phyloP scores from a whole-genome alignment of 2,329 filamentous ascomycete species.

The Xylariaceae sp. region DNA sequence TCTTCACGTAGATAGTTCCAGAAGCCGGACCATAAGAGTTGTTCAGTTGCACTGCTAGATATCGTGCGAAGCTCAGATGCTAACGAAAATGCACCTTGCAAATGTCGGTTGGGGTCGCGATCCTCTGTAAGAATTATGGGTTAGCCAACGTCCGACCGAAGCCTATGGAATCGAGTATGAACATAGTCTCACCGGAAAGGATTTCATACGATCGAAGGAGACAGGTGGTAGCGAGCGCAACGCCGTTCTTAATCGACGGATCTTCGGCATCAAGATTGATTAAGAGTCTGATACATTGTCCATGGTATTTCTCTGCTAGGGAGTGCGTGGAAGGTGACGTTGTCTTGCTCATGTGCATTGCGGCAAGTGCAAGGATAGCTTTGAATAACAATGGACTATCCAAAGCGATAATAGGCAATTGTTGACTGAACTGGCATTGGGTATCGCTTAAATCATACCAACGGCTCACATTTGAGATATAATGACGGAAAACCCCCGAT shows the following conservation, averaged over 20 bases:
- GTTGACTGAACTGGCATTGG: slow-evolving; percentile 32
- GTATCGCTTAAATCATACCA: slow-evolving; percentile 50
- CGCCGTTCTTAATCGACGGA: slow-evolving; percentile 33
- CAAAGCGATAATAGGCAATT: slow-evolving; percentile 37
- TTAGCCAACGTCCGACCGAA: not conserved
- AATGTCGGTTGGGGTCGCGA: slow-evolving; percentile 42
- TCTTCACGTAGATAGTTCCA: slow-evolving; percentile 54
- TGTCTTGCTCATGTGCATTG: slow-evolving; percentile 39
- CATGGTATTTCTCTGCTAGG: slow-evolving; percentile 40
- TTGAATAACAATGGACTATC: slow-evolving; percentile 42
- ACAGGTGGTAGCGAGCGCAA: slow-evolving; percentile 46
- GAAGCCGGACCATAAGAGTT: slow-evolving; percentile 41
- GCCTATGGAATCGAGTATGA: not conserved
- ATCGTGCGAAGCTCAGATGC: slow-evolving; percentile 29
- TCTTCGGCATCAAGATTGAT: slow-evolving; percentile 36
- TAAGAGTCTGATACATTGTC: slow-evolving; percentile 38
- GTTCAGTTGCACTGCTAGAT: slow-evolving; percentile 21
- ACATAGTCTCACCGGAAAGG: slow-evolving; percentile 35
- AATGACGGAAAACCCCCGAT: slow-evolving; percentile 39
- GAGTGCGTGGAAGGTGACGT: slow-evolving; percentile 25
- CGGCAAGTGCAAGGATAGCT: slow-evolving; percentile 44
- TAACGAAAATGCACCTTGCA: slow-evolving; percentile 47
- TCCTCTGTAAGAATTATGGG: slow-evolving; percentile 28
- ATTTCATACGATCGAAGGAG: slow-evolving; percentile 50
- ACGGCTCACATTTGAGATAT: slow-evolving; percentile 37